phyloP scores from a whole-genome alignment of 805 yeast species.

The Wickerhamomyces canadensis region DNA sequence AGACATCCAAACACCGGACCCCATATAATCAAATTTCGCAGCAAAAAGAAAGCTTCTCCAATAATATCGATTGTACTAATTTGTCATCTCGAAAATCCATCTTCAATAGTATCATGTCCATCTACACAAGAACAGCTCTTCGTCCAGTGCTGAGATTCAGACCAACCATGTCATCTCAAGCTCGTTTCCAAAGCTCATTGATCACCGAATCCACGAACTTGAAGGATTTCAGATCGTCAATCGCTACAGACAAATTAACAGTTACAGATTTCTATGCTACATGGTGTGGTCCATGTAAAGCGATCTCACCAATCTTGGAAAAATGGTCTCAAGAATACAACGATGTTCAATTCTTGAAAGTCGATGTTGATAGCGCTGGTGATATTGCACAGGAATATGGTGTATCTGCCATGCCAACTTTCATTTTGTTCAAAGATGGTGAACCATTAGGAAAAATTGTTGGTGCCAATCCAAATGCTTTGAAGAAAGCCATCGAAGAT shows the following conservation, averaged over 20 bases:
- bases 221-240: slow-evolving; percentile 31
- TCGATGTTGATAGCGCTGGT: slow-evolving; percentile 60
- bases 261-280: slow-evolving; percentile 65
- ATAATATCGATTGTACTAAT: too few relatives aligned
- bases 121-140: too few relatives aligned
- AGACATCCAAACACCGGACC: too few relatives aligned
- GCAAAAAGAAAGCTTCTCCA: too few relatives aligned
- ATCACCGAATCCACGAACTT: slow-evolving; percentile 31
- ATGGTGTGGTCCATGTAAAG: slow-evolving; percentile 79
- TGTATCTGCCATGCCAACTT: slow-evolving; percentile 74
- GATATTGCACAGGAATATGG: slow-evolving; percentile 59
- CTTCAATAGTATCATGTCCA: too few relatives aligned
- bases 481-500: slow-evolving; percentile 29
- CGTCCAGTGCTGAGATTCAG: too few relatives aligned
- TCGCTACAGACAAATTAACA: slow-evolving; percentile 35
- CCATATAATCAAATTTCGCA: too few relatives aligned
- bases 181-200: slow-evolving; percentile 10
- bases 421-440: slow-evolving; percentile 56
- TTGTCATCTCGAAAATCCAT: too few relatives aligned
- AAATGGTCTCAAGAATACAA: slow-evolving; percentile 32
- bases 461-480: slow-evolving; percentile 48
- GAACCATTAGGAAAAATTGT: slow-evolving; percentile 49
- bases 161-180: neutral
- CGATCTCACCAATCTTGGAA: slow-evolving; percentile 55
- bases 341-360: slow-evolving; percentile 57